phyloP scores from a whole-genome alignment of 495 filamentous ascomycete species.

The Sordaria brevicollis region DNA sequence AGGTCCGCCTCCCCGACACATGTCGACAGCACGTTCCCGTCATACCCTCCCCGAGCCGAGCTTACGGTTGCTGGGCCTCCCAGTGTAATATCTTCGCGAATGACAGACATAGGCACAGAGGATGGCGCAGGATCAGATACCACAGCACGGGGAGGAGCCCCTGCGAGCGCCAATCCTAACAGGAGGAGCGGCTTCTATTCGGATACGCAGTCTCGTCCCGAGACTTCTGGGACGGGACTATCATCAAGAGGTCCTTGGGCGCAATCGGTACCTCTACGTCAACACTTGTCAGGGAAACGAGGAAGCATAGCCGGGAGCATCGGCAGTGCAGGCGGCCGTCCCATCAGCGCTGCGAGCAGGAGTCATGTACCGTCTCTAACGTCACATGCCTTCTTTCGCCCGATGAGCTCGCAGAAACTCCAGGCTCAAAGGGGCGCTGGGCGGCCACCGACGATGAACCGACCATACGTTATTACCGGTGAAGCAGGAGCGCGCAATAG shows the following conservation, averaged over 20 bases:
- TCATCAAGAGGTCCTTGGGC: slow-evolving; percentile 42
- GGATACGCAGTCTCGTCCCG: slow-evolving; percentile 39
- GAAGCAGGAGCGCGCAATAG: slow-evolving; percentile 35
- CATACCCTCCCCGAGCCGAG: slow-evolving; percentile 23
- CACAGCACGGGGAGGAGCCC: slow-evolving; percentile 22
- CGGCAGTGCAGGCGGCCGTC: slow-evolving; percentile 37
- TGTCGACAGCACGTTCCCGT: slow-evolving; percentile 31
- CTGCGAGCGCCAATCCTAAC: slow-evolving; percentile 3
- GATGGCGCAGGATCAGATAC: slow-evolving; percentile 32
- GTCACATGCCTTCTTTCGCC: slow-evolving; percentile 85
- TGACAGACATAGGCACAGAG: slow-evolving; percentile 66
- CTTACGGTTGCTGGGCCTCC: slow-evolving; percentile 28
- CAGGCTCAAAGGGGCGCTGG: slow-evolving; percentile 73
- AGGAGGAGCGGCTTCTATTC: slow-evolving; percentile 29
- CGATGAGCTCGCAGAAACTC: slow-evolving; percentile 92
- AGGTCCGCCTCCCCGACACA: slow-evolving; percentile 24
- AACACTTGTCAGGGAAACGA: slow-evolving; percentile 29
- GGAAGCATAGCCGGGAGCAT: slow-evolving; percentile 34
- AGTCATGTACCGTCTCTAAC: slow-evolving; percentile 86
- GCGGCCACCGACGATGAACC: slow-evolving; percentile 26
- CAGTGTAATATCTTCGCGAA: slow-evolving; percentile 72
- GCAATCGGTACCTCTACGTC: slow-evolving; percentile 38
- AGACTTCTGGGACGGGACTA: slow-evolving; percentile 36
- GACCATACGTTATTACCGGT: slow-evolving; percentile 24
- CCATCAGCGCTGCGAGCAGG: slow-evolving; percentile 58